These are phyloP conservation scores for Trichoderma sp. DNA, from an alignment of 2,329 filamentous ascomycete species.

Conservation along the genomic window DNA sequence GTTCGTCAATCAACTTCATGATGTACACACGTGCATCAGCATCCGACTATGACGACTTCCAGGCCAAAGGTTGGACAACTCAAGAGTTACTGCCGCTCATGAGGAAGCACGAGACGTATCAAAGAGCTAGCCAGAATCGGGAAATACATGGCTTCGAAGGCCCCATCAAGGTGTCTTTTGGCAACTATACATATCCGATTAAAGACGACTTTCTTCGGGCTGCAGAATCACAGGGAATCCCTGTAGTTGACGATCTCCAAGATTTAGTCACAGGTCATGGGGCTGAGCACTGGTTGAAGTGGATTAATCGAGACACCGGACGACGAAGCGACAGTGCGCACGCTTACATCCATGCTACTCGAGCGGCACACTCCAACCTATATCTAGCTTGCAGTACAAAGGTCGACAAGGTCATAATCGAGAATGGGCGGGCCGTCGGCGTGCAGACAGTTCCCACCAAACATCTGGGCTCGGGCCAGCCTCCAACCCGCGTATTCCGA, in stretches of 20 bases:
- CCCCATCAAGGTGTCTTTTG: conserved; percentile 52
- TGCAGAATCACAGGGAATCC: conserved; percentile 48
- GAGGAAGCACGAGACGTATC: conserved; percentile 31
- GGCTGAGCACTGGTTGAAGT: conserved; percentile 45
- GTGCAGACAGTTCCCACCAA: conserved; percentile 55
- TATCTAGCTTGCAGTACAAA: conserved; percentile 37
- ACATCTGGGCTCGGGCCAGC: conserved; percentile 39
- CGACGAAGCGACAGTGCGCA: conserved; percentile 31
- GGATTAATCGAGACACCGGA: conserved; percentile 35
- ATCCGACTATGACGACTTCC: conserved; percentile 27
- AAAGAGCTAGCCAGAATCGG: conserved; percentile 25
- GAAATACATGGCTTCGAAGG: conserved; percentile 50
- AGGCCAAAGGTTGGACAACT: conserved; percentile 26
- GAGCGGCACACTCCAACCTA: conserved; percentile 34
- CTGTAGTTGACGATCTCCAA: conserved; percentile 52
- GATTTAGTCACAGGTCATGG: conserved; percentile 43
- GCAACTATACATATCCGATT: conserved; percentile 43
- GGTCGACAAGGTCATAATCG: conserved; percentile 53
- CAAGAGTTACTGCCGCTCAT: conserved; percentile 28
- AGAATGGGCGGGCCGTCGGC: conserved; percentile 54
- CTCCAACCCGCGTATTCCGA: conserved; percentile 39
- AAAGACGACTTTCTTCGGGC: conserved; percentile 52
- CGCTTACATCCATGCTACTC: conserved; percentile 34
- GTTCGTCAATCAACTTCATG: conserved; percentile 30
- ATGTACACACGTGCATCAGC: conserved; percentile 29